Evolutionary conservation across 768 basidiomycete genomes (phyloP), one percentile per base, ranked within the genome.

Genomic region (Amanita inopinata): DNA sequence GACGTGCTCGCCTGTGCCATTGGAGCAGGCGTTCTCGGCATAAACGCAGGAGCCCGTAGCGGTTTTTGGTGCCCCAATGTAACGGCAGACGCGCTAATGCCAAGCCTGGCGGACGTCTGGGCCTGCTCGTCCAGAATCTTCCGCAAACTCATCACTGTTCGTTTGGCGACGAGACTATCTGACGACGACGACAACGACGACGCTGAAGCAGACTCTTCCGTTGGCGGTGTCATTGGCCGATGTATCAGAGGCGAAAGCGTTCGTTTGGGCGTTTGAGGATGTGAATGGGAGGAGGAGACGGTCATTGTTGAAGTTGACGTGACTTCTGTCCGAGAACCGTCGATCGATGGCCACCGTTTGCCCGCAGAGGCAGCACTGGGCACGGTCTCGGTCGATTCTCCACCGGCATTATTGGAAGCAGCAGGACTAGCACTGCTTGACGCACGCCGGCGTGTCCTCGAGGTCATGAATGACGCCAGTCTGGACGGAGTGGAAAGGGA

Each of bases 121-220:
- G 78, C 69, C 44, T 70, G 70, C 1, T 71, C 67, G 47, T 76
- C 74, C 9, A 87, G 70, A 46, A 87, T 87, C 54, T 76, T 81
- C 46, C 84, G 75, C 17, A 87, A 65, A 19, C 73, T 76, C 46
- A 72, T 66, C 17, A 87, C 65, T 1, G 83, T 81, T 45, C 66
- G 76, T 51, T 79, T 80, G 2, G 76, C 77, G 11, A 69, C 64
- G 45, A 69, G 70, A 27, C 61, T 57, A 45, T 78, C 75, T 3
- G 76, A 76, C 0, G 73, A 72, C 0, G 70, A 71, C 0, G 71
- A 72, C 15, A n/a, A 28, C n/a, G 76, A 76, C 0, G 71, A 71
- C 1, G 69, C 71, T 0, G 69, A 70, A 19, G 71, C 70, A 0
- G 78, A 77, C 51, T 82, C 77, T 46, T 82, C 80, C 0, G 69